Evolutionary conservation across 108 stramenopile species (phyloP).

Genomic region (Cyclotella cryptica): DNA sequence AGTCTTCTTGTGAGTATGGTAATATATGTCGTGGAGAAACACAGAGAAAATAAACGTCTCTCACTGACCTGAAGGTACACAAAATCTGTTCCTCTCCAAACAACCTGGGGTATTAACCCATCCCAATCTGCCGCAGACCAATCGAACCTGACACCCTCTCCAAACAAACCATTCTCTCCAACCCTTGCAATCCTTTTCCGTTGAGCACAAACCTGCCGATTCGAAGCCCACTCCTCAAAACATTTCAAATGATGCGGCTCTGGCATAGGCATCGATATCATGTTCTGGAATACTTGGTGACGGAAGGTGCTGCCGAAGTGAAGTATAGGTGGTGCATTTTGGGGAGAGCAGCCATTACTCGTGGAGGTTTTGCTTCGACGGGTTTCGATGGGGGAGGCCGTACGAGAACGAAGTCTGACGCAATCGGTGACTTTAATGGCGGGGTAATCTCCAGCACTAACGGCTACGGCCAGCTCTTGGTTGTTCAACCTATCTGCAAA

Average conservation of each 20-base stretch:
- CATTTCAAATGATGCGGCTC: slow-evolving; percentile 20
- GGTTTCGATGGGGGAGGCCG: not conserved
- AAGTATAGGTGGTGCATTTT: not conserved
- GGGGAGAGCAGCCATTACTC: not conserved
- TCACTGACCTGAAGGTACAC: not conserved
- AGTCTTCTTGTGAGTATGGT: no score
- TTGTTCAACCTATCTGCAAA: not conserved
- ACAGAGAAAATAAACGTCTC: not conserved
- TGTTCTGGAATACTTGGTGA: not conserved
- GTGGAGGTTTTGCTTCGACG: not conserved
- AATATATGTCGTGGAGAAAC: no score
- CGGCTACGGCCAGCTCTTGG: slow-evolving; percentile 1
- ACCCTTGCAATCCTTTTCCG: not conserved
- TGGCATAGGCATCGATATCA: slow-evolving; percentile 20
- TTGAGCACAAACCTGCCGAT: not conserved
- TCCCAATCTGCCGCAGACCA: slow-evolving; percentile 6
- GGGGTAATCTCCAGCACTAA: slow-evolving; percentile 9
- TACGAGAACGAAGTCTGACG: not conserved
- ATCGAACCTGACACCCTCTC: not conserved
- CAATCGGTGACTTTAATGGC: slow-evolving; percentile 12
- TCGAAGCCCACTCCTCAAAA: slow-evolving; percentile 1
- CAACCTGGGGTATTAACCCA: slow-evolving; percentile 9
- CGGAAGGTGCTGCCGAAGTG: slow-evolving; percentile 23
- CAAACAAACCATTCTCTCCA: slow-evolving; percentile 11
- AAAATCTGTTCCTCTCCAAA: slow-evolving; percentile 21